Base-by-base conservation (phyloP, 2,329 filamentous ascomycete genomes). In the Leptographium radiaticola region DNA sequence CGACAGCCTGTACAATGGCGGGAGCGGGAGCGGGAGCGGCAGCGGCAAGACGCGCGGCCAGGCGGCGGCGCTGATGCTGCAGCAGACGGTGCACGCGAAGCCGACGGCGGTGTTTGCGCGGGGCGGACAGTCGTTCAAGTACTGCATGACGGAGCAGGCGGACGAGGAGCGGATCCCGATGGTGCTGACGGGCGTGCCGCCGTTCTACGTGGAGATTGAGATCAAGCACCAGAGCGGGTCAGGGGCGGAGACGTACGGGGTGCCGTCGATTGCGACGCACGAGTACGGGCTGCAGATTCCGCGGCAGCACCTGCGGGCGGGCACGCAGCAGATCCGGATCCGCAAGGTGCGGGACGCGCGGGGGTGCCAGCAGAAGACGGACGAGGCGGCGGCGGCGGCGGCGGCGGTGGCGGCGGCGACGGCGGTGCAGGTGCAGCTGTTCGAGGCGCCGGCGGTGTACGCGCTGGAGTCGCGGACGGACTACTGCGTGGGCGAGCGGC, bases 401-500 rank as follows among this genome's bases (percentile, higher is more conserved):
- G 77, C 49, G 80, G 81, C 56, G 72, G 76, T 45, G 80, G 81
- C 56, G 77, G 81, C 0, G 15, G 50, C 39, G 34, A 25, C 43
- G 0, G 82, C 87, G 10, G 88, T 98, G 16, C 86, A 94, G 63
- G 87, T 98, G 49, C 86, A 91, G 56, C 87, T 98, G 9, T 95
- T 90, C 62, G 89, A 97, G 62, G 88, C 93, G 0, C 93, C 93
- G 1, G 87, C 87, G 8, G 95, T 97, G 62, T 87, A 90, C 55
- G 83, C 91, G 4, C 76, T 95, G 39, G 90, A 97, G 64, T 83
- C 86, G 30, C 83, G 87, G 57, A 77, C 77, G 16, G 88, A 98
- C 70, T 96, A 91, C 70, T 98, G 93, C 68, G 90, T 98, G 12
- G 93, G 94, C 59, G 93, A 98, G 67, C 85, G 90, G 53, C 85